Evolutionary conservation across 257 asterid species (phyloP), one percentile per base, ranked within the genome.

Genomic region (Ocimum tenuiflorum): DNA sequence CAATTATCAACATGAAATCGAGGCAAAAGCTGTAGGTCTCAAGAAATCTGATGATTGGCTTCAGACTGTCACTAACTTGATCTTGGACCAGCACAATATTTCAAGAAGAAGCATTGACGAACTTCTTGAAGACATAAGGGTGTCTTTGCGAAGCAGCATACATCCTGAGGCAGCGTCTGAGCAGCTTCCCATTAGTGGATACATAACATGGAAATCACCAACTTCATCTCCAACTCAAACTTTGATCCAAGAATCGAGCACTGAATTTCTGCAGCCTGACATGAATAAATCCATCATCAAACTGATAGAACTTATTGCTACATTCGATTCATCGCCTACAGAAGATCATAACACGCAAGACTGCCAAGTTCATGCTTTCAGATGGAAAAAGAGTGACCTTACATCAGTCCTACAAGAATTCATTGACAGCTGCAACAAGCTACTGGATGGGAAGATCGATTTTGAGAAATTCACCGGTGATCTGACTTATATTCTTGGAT

Each of bases 141-240:
- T 19, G 61, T 78, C 80, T 64, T 65, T 77, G 71, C 19, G 66
- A 24, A 60, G 47, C 9, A 54, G 33, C 38, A 48, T 47, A 15
- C 51, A 51, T 29, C 71, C 78, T 3, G 75, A 69, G 56, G 35
- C 49, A 2, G 35, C 53, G 1, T 46, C 82, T 27, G 63, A 77
- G 43, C 33, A 62, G 63, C 82, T 17, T 53, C 89, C 90, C 4
- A 63, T 88, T 31, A 74, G 77, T 33, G 91, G 94, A 41, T 82
- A 81, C 35, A 60, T 86, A 17, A 70, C 86, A 3, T 88, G 97
- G 97, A 85, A 78, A 77, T 85, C 95, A 43, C 84, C 89, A 0
- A 33, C 71, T 39, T 45, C 82, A 38, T 79, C 92, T 72, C 92
- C 88, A 27, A 63, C 92, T 72, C 92, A 87, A 27, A 63, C 51